phyloP scores from a whole-genome alignment of 1,284 basidiomycete species.

The Ceratobasidium sp. region DNA sequence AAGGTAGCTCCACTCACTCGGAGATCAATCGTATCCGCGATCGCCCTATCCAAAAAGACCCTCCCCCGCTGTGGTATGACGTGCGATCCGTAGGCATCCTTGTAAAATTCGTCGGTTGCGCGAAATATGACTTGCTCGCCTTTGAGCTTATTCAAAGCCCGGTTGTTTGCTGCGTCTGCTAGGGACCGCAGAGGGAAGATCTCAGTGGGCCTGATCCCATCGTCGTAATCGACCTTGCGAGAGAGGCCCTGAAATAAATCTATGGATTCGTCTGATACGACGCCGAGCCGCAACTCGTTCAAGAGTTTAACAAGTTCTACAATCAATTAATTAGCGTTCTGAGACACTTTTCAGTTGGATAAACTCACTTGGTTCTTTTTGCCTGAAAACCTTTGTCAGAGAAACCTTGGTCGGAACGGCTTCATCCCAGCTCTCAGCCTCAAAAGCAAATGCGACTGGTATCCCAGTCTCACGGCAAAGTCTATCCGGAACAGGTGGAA shows the following conservation, averaged over 20 bases:
- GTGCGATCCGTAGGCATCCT: constrained; percentile 48
- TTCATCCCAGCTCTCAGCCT: constrained; percentile 76
- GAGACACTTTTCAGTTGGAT: too few species aligned
- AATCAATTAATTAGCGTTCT: neutral
- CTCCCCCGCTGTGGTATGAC: constrained; percentile 47
- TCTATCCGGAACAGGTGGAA: constrained; percentile 82
- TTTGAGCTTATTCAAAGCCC: neutral
- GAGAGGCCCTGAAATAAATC: constrained; percentile 23
- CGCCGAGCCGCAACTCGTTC: constrained; percentile 41
- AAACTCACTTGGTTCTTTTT: constrained; percentile 46
- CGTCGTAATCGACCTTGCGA: constrained; percentile 30
- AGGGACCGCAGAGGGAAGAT: constrained; percentile 34
- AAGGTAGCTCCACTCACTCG: neutral
- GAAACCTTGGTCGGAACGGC: constrained; percentile 67
- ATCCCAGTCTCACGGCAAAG: constrained; percentile 53
- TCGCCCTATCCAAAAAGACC: constrained; percentile 50
- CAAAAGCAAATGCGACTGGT: constrained; percentile 76
- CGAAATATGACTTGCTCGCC: neutral
- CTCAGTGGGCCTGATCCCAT: constrained; percentile 42
- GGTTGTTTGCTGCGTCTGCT: constrained; percentile 40
- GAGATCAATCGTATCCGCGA: constrained; percentile 44
- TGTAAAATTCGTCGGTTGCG: neutral
- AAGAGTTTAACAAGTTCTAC: constrained; percentile 58
- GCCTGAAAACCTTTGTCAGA: constrained; percentile 74
- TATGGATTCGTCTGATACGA: constrained; percentile 5